Percentiles rank a stretch among this genome's conserved stretches.
Evolutionary conservation across 2,329 filamentous ascomycete genomes (phyloP).

Genomic region (Torrubiella hemipterigena): DNA sequence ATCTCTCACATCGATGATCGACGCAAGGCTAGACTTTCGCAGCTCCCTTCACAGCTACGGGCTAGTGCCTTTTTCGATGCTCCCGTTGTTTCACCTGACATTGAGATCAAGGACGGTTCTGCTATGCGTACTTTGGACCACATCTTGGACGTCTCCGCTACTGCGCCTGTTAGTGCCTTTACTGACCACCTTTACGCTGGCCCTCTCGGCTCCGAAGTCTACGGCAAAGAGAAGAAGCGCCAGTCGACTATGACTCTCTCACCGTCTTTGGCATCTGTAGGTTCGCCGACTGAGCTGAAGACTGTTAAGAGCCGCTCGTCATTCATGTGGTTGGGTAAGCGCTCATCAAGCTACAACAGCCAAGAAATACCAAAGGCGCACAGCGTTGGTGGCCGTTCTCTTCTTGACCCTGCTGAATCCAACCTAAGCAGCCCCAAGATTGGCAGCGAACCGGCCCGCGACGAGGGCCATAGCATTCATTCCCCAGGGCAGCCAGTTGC

Average conservation of each 20-base stretch:
- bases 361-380: conserved; percentile 14
- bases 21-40: conserved; percentile 20
- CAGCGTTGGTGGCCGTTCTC: conserved; percentile 10
- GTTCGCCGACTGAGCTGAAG: conserved; percentile 12
- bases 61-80: conserved; percentile 87
- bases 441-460: not conserved
- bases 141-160: conserved; percentile 80
- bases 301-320: conserved; percentile 34
- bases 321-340: conserved; percentile 34
- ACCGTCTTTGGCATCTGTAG: too few relatives aligned
- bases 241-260: conserved; percentile 19
- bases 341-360: conserved; percentile 17
- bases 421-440: not conserved
- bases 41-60: conserved; percentile 68
- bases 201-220: conserved; percentile 61
- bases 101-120: conserved; percentile 62
- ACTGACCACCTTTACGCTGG: conserved; percentile 80
- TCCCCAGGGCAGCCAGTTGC: too few relatives aligned
- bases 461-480: conserved; percentile 10
- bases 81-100: conserved; percentile 37
- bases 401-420: conserved; percentile 4
- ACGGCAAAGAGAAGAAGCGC: conserved; percentile 47
- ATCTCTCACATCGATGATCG: conserved; percentile 20
- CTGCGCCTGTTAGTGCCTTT: conserved; percentile 81
- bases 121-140: conserved; percentile 82